A percentile compares a stretch with the other conserved stretches of the same genome.
Evolutionary conservation across 768 basidiomycete species (phyloP).

Genomic region (Lyophyllum atratum): DNA sequence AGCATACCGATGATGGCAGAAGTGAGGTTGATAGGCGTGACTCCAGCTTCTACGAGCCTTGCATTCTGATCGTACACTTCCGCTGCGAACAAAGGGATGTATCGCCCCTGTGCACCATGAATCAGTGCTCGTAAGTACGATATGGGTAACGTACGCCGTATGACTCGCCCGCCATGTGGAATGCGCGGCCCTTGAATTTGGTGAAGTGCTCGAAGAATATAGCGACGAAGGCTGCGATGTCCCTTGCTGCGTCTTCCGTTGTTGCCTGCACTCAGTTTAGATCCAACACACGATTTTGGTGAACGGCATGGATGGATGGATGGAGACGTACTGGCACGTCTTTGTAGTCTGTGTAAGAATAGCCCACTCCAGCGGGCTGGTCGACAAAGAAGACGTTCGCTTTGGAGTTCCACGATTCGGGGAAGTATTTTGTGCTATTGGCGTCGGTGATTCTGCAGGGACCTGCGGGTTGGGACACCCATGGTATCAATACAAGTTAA

Average conservation of each 20-base stretch:
- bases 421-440: constrained; percentile 53
- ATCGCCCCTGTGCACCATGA: constrained; percentile 51
- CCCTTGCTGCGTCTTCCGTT: constrained; percentile 67
- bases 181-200: constrained; percentile 65
- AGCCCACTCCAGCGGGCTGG: constrained; percentile 63
- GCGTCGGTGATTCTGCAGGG: constrained; percentile 64
- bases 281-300: background rate
- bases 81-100: constrained; percentile 74
- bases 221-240: constrained; percentile 69
- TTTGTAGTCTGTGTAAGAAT: constrained; percentile 65
- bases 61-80: constrained; percentile 76
- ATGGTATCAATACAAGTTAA: too few species aligned
- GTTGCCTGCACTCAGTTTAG: constrained; percentile 41
- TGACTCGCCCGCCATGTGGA: constrained; percentile 75
- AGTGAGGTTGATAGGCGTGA: constrained; percentile 63
- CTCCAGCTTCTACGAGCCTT: constrained; percentile 48
- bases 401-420: constrained; percentile 68
- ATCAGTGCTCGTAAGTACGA: background rate
- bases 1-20: constrained; percentile 70
- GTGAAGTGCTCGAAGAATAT: constrained; percentile 78
- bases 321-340: constrained; percentile 49
- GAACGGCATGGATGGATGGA: background rate
- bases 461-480: constrained; percentile 35
- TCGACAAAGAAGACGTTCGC: constrained; percentile 67
- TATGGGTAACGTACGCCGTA: constrained; percentile 55